Conservation (phyloP, 2,329 filamentous ascomycete species). For the Calycina marina region DNA sequence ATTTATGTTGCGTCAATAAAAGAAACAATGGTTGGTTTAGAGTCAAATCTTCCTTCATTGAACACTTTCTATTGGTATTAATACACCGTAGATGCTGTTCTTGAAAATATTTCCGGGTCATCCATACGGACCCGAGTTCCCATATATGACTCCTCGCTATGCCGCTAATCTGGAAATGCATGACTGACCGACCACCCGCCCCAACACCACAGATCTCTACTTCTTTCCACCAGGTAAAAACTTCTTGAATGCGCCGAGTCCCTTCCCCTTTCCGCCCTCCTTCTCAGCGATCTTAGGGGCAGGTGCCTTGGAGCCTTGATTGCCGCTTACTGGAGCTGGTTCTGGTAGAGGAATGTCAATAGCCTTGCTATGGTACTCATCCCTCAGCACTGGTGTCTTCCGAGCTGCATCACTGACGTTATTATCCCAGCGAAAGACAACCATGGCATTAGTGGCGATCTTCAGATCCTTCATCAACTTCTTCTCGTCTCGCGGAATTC, state of each 20-base stretch:
- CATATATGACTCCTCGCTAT: too few species aligned
- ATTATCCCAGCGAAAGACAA: constrained; percentile 65
- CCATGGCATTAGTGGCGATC: constrained; percentile 53
- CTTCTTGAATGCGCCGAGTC: constrained; percentile 1
- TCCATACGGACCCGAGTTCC: too few species aligned
- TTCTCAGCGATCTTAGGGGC: constrained; percentile 18
- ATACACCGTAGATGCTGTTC: too few species aligned
- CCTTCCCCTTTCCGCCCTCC: constrained; percentile 25
- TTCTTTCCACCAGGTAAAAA: neutral
- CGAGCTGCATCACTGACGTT: constrained; percentile 40
- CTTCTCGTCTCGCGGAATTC: constrained; percentile 29
- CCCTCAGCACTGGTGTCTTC: constrained; percentile 25
- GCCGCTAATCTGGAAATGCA: too few species aligned
- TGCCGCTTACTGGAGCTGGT: constrained; percentile 29
- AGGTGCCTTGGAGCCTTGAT: constrained; percentile 14
- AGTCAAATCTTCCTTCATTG: too few species aligned
- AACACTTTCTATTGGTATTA: too few species aligned
- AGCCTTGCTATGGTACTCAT: constrained; percentile 43
- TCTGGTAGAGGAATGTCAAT: constrained; percentile 52
- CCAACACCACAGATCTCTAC: too few species aligned
- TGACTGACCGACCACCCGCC: too few species aligned
- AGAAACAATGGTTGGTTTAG: too few species aligned
- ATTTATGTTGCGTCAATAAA: too few species aligned
- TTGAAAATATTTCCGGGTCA: too few species aligned
- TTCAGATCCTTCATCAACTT: constrained; percentile 59